Percentiles rank a stretch among this genome's conserved stretches.
Evolutionary conservation across 371 early-diverging fungal genomes (phyloP).

Genomic region (Mucor circinelloides): DNA sequence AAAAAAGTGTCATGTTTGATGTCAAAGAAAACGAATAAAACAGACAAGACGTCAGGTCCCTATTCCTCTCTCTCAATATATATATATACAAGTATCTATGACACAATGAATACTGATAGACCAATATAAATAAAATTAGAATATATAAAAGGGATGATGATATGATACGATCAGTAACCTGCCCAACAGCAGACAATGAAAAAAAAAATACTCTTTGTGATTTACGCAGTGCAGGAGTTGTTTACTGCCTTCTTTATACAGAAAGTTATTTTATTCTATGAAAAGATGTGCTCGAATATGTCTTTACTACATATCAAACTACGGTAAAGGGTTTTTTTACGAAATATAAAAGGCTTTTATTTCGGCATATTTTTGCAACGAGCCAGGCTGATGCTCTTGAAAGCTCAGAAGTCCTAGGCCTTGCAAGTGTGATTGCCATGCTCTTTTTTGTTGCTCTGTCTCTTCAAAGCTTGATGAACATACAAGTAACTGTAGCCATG

Average conservation of each 20-base stretch:
- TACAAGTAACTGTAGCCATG: no score
- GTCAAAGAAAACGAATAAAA: not conserved
- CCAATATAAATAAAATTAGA: not conserved
- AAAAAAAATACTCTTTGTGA: not conserved
- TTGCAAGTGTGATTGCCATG: no score
- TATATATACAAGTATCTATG: not conserved
- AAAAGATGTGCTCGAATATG: no score
- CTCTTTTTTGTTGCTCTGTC: no score
- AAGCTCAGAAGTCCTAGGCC: no score
- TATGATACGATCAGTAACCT: not conserved
- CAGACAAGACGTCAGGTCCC: not conserved
- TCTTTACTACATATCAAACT: no score
- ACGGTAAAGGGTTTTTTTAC: no score
- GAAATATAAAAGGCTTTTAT: no score
- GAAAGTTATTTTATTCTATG: not conserved
- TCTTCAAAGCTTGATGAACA: no score
- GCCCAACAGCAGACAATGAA: not conserved
- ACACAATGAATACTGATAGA: not conserved
- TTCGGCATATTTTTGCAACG: no score
- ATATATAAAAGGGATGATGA: not conserved
- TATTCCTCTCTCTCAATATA: no score
- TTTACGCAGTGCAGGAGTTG: not conserved
- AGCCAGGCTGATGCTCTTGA: no score
- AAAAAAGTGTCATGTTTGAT: conserved; percentile 22
- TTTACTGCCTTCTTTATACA: not conserved